These are phyloP conservation scores for Hypoxylon sp. DNA, from an alignment of 2,329 filamentous ascomycete species.

Conservation along the genomic window DNA sequence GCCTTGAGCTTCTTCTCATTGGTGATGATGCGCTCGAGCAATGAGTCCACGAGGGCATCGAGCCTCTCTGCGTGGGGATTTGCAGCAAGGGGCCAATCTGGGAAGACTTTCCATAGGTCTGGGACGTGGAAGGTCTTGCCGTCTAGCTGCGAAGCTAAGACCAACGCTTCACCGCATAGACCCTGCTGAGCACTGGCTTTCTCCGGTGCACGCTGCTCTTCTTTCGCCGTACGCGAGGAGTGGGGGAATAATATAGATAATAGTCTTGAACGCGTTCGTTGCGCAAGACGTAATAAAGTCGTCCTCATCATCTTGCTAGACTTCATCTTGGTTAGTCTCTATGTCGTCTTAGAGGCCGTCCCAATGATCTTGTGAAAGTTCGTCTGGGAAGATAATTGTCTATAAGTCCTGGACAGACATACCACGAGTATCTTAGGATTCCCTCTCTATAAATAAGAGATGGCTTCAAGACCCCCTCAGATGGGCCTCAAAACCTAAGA, in stretches of 20 bases:
- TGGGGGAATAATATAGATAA: constrained; percentile 34
- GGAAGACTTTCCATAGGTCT: constrained; percentile 49
- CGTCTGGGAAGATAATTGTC: background rate
- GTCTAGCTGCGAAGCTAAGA: constrained; percentile 44
- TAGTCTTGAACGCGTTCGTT: constrained; percentile 21
- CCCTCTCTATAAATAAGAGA: constrained; percentile 23
- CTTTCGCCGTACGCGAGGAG: background rate
- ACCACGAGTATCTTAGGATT: constrained; percentile 7
- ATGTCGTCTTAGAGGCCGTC: background rate
- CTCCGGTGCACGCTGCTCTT: constrained; percentile 12
- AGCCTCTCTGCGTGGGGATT: constrained; percentile 47
- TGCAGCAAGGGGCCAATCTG: constrained; percentile 47
- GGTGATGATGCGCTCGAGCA: constrained; percentile 49
- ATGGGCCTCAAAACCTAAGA: constrained; percentile 10
- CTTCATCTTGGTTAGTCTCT: constrained; percentile 8
- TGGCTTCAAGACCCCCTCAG: background rate
- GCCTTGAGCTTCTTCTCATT: constrained; percentile 52
- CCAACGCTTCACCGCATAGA: constrained; percentile 45
- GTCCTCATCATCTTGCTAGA: constrained; percentile 15
- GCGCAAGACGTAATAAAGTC: constrained; percentile 23
- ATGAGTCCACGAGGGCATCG: constrained; percentile 45
- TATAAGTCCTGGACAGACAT: constrained; percentile 1
- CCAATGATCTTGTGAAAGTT: background rate
- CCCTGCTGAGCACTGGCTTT: constrained; percentile 28
- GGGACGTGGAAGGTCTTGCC: constrained; percentile 48